These are phyloP conservation scores for Russula brevipes DNA, from an alignment of 768 basidiomycete species.

Conservation along the genomic window DNA sequence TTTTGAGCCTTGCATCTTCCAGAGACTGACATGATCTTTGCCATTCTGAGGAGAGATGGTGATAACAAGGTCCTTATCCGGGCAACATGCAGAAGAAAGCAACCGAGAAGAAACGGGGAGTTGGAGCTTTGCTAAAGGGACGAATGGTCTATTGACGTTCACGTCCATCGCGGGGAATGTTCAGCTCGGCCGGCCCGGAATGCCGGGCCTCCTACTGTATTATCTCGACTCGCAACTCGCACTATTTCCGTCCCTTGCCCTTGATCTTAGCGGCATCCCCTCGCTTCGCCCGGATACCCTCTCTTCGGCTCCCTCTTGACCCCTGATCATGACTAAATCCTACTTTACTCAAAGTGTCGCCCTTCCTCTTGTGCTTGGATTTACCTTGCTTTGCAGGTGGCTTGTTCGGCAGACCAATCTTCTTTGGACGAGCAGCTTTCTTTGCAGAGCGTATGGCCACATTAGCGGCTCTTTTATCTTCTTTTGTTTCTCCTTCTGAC, in stretches of 20 bases:
- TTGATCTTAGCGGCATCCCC: constrained; percentile 48
- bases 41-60: constrained; percentile 63
- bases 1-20: constrained; percentile 75
- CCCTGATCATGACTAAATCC: constrained; percentile 61
- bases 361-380: constrained; percentile 17
- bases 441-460: constrained; percentile 87
- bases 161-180: constrained; percentile 31
- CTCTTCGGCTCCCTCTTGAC: constrained; percentile 39
- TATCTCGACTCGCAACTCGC: no score
- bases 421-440: constrained; percentile 64
- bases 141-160: constrained; percentile 43
- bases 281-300: constrained; percentile 63
- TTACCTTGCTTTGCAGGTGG: constrained; percentile 32
- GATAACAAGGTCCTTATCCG: constrained; percentile 76
- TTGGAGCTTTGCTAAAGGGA: constrained; percentile 51
- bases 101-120: constrained; percentile 56
- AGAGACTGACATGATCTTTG: constrained; percentile 66
- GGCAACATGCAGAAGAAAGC: constrained; percentile 65
- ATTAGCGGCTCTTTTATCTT: constrained; percentile 49
- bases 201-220: no score
- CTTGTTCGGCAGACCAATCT: constrained; percentile 58
- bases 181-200: constrained; percentile 8
- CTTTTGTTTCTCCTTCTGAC: constrained; percentile 71
- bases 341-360: constrained; percentile 30
- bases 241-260: constrained; percentile 41